These are phyloP conservation scores for Paspalum notatum DNA, from an alignment of 176 grass and related monocot species.

Conservation along the genomic window DNA sequence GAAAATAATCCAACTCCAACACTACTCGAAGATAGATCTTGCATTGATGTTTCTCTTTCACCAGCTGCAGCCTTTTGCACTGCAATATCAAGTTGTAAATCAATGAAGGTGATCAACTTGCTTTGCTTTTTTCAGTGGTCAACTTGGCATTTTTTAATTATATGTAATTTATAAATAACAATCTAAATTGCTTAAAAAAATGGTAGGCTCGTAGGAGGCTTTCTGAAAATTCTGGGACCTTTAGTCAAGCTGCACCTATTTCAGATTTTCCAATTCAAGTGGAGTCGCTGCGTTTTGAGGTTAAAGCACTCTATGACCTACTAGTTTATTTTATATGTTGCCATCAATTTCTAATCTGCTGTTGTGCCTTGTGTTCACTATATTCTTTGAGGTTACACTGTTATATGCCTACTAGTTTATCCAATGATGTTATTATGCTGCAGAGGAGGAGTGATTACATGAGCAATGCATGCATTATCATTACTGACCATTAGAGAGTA, in stretches of 20 bases:
- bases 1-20: constrained; percentile 37
- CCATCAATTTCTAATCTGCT: background rate
- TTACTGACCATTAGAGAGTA: no score
- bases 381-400: constrained; percentile 65
- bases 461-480: constrained; percentile 1
- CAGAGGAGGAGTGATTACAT: background rate
- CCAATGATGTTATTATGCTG: constrained; percentile 8
- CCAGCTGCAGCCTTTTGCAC: constrained; percentile 37
- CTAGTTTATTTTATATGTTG: constrained; percentile 26
- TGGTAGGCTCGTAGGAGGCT: constrained; percentile 39
- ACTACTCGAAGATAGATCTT: constrained; percentile 33
- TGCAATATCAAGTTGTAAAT: constrained; percentile 56
- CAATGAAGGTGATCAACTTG: constrained; percentile 44
- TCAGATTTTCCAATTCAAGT: constrained; percentile 56
- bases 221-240: constrained; percentile 42
- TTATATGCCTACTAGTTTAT: constrained; percentile 20
- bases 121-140: background rate
- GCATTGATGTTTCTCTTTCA: constrained; percentile 42
- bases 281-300: constrained; percentile 89
- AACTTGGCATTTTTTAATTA: background rate
- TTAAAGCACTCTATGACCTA: constrained; percentile 31
- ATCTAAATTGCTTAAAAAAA: constrained; percentile 38
- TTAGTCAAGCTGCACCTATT: constrained; percentile 39
- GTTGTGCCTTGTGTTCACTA: background rate
- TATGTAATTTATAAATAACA: constrained; percentile 20